phyloP scores from a whole-genome alignment of 129 eudicot genomes.

The Glebionis coronaria region DNA sequence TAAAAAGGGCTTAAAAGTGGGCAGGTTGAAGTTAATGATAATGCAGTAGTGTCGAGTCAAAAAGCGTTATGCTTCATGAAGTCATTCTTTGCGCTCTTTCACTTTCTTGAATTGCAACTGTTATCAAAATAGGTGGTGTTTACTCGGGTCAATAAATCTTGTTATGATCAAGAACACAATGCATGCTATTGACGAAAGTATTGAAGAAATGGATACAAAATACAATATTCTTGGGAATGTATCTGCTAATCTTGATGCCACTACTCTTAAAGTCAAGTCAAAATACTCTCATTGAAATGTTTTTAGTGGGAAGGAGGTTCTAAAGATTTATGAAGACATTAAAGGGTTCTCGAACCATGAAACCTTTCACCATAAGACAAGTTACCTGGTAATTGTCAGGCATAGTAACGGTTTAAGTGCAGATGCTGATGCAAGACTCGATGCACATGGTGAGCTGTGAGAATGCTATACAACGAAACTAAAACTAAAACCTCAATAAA shows the following conservation, averaged over 20 bases:
- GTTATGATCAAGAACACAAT: too few species aligned
- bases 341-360: slow-evolving; percentile 64
- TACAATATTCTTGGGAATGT: slow-evolving; percentile 77
- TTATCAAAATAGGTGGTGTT: slow-evolving; percentile 71
- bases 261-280: slow-evolving; percentile 69
- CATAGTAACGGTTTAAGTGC: slow-evolving; percentile 88
- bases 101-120: slow-evolving; percentile 54
- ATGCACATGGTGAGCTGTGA: slow-evolving; percentile 77
- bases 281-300: slow-evolving; percentile 86
- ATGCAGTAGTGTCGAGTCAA: slow-evolving; percentile 73
- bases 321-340: slow-evolving; percentile 55
- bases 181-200: slow-evolving; percentile 69
- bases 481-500: slow-evolving; percentile 42
- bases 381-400: slow-evolving; percentile 58
- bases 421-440: slow-evolving; percentile 87
- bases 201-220: slow-evolving; percentile 75
- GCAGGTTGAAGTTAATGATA: slow-evolving; percentile 54
- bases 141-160: slow-evolving; percentile 69
- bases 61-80: slow-evolving; percentile 58
- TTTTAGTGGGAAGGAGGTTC: slow-evolving; percentile 61
- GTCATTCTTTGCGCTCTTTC: slow-evolving; percentile 90
- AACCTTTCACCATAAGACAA: slow-evolving; percentile 57
- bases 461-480: slow-evolving; percentile 54
- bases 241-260: slow-evolving; percentile 80
- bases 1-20: slow-evolving; percentile 44